Evolutionary conservation across 495 filamentous ascomycete genomes (phyloP), one percentile per base, ranked within the genome.

Genomic region (Penicillium nucicola): DNA sequence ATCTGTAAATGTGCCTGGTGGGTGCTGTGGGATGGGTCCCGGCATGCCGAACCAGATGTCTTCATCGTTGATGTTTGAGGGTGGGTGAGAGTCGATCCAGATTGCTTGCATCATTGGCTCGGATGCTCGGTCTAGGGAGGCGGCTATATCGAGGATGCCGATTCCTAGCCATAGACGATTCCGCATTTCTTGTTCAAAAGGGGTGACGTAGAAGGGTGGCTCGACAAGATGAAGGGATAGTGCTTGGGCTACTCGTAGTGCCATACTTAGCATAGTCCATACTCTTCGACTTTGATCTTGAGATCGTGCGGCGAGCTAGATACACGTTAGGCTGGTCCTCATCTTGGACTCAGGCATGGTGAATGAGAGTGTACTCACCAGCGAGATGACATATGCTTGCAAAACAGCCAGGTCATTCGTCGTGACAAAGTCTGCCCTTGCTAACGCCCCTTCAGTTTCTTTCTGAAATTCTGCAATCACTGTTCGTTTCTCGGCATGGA

Each of bases 231-330:
- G 84, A 19, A 89, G 76, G 17, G 79, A 85, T 18, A 88, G 66
- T 9, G 83, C 78, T 59, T 88, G 85, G 2, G 79, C 85, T 19
- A 88, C 80, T 41, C 86, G 78, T 4, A 89, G 77, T 0, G 80
- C 83, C 37, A 90, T 78, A 17, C 83, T 81, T 2, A 85, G 77
- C 57, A 89, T 72, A 40, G 78, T 82, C 78, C 79, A 82, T n/a
- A 67, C 58, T 41, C 68, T 61, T 45, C 68, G 61, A 46, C 59
- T 66, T 50, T 66, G 64, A 30, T 70, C 61, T 69, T 78, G 57
- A 44, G 65, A 52, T 54, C 69, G 57, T n/a, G 69, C 58, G 3
- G 77, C 72, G 42, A 77, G 67, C 61, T 76, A 58, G 35, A 65
- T 57, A 34, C 57, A 35, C 4, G 70, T 20, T 52, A 46, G 25